A percentile compares a stretch with the other conserved stretches of the same genome.
Evolutionary conservation across 495 filamentous ascomycete genomes (phyloP).

Genomic region (Sordaria brevicollis): DNA sequence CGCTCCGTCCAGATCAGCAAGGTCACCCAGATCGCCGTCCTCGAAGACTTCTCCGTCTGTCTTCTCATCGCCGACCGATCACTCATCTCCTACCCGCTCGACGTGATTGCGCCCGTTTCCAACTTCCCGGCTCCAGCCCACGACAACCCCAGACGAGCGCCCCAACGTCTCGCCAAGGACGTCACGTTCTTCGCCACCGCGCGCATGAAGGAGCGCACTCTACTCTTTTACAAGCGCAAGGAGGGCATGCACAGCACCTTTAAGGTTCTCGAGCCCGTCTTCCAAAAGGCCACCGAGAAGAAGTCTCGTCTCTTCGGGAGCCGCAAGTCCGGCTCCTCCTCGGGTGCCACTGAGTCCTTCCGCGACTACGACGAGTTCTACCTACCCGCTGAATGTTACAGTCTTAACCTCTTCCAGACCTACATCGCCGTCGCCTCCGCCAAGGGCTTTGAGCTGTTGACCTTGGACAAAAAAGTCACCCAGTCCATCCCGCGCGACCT

Average conservation of each 20-base stretch:
- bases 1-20: slow-evolving; percentile 63
- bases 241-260: slow-evolving; percentile 87
- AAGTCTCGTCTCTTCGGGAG: slow-evolving; percentile 58
- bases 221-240: slow-evolving; percentile 95
- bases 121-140: slow-evolving; percentile 48
- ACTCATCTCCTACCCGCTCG: slow-evolving; percentile 88
- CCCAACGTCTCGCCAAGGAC: slow-evolving; percentile 87
- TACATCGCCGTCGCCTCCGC: slow-evolving; percentile 84
- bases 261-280: slow-evolving; percentile 91
- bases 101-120: slow-evolving; percentile 69
- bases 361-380: slow-evolving; percentile 98
- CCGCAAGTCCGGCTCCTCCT: slow-evolving; percentile 24
- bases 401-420: slow-evolving; percentile 90
- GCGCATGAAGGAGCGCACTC: slow-evolving; percentile 87
- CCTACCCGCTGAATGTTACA: slow-evolving; percentile 90
- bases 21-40: slow-evolving; percentile 87
- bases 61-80: slow-evolving; percentile 84
- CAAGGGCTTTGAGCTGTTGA: slow-evolving; percentile 92
- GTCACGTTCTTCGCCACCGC: slow-evolving; percentile 94
- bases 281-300: slow-evolving; percentile 75
- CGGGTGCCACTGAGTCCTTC: slow-evolving; percentile 86
- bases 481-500: slow-evolving; percentile 78
- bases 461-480: slow-evolving; percentile 88
- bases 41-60: slow-evolving; percentile 91
- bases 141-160: slow-evolving; percentile 62